Evolutionary conservation across 345 rosid species (phyloP), one percentile per base, ranked within the genome.

Genomic region (Salix dunnii): DNA sequence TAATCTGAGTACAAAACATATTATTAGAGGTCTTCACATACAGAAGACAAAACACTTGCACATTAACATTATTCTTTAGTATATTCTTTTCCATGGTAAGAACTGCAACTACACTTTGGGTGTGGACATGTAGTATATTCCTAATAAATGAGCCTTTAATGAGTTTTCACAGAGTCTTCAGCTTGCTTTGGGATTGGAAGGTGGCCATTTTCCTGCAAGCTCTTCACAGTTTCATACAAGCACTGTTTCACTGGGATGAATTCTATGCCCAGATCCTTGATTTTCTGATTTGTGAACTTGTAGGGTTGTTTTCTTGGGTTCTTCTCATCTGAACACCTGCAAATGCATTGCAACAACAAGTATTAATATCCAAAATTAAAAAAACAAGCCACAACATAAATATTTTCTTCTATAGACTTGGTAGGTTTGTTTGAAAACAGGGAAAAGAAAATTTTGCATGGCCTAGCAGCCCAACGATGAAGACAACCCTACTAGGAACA

Each of bases 311-410:
- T 88, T 77, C 95, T 89, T 38, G 99, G 98, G 70, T 91, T 93
- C 82, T 81, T 91, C 86, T 96, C 99, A 79, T 96, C 99, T 2
- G 92, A 88, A 72, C 99, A 93, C 87, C 99, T 93, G 84, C 68
- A 73, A 48, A 66, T n/a, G 35, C 64, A 46, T 53, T 6, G 60
- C 23, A 17, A 28, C 1, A 68, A 46, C 61, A 16, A 18, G 23
- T 68, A 40, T 60, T 60, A 60, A 60, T 21, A 20, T 60, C 2
- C 4, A n/a, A 46, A 11, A 46, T 40, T 0, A 2, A 40, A 9
- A 2, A 40, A 10, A 40, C 10, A 2, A 33, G n/a, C 0, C 13
- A 0, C 13, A 10, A 10, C 43, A 10, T 40, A 11, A 46, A 12
- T 43, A 43, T 12, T 46, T 46, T 12, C 14, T 46, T 46, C 5